These are phyloP conservation scores for Ogataea corticis DNA, from an alignment of 805 yeast species.

Conservation along the genomic window DNA sequence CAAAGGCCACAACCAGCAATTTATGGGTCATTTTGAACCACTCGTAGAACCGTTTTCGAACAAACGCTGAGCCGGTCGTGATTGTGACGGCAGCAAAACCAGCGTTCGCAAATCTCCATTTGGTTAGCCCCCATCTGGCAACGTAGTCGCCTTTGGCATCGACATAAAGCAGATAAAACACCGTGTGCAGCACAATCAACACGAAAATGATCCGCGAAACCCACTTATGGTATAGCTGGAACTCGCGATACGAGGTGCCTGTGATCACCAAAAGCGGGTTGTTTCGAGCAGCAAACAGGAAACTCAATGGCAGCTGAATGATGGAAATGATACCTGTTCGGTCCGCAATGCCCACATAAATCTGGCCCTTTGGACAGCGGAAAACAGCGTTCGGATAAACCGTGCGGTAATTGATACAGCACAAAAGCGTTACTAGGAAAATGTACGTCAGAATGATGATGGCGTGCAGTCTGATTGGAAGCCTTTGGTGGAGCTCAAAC, in stretches of 20 bases:
- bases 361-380: conserved; percentile 30
- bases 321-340: conserved; percentile 48
- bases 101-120: conserved; percentile 47
- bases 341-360: conserved; percentile 40
- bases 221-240: conserved; percentile 41
- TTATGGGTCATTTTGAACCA: conserved; percentile 47
- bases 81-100: conserved; percentile 33
- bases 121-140: conserved; percentile 38
- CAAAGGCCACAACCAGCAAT: conserved; percentile 40
- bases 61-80: conserved; percentile 32
- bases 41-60: conserved; percentile 44
- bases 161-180: conserved; percentile 40
- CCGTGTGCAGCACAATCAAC: conserved; percentile 40
- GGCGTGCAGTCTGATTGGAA: conserved; percentile 38
- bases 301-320: conserved; percentile 37
- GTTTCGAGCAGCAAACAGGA: conserved; percentile 38
- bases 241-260: conserved; percentile 37
- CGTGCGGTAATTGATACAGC: conserved; percentile 30
- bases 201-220: conserved; percentile 41
- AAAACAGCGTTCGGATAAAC: conserved; percentile 34
- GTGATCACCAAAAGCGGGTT: conserved; percentile 33
- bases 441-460: conserved; percentile 31
- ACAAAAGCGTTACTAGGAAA: conserved; percentile 27
- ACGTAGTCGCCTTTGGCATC: conserved; percentile 36
- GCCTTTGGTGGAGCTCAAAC: conserved; percentile 18